phyloP scores from a whole-genome alignment of 768 basidiomycete genomes.

The Scleroderma citrinum region DNA sequence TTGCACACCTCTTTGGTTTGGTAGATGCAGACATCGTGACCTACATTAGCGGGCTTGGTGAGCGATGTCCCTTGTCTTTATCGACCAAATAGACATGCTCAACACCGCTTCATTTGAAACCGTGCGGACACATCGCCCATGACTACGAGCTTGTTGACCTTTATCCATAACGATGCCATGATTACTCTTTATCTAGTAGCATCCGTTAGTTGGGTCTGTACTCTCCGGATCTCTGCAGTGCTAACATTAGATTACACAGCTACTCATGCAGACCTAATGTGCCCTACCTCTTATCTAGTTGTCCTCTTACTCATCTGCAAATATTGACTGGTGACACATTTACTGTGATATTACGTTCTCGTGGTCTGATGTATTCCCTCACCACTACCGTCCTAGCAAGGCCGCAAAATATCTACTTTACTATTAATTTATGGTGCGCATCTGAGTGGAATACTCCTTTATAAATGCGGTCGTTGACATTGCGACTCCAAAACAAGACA shows the following conservation, averaged over 20 bases:
- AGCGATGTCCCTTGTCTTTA: neutral
- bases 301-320: neutral
- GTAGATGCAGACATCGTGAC: slow-evolving; percentile 47
- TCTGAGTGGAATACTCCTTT: too few species aligned
- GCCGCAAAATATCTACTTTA: neutral
- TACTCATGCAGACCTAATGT: slow-evolving; percentile 42
- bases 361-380: neutral
- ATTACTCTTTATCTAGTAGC: slow-evolving; percentile 26
- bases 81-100: neutral
- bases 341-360: neutral
- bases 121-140: too few species aligned
- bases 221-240: slow-evolving; percentile 63
- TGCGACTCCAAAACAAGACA: slow-evolving; percentile 52
- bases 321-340: neutral
- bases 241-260: slow-evolving; percentile 47
- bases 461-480: neutral
- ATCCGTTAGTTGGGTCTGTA: slow-evolving; percentile 62
- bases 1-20: neutral
- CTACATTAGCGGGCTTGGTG: slow-evolving; percentile 34
- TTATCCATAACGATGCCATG: too few species aligned
- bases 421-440: slow-evolving; percentile 7
- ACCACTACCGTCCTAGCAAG: neutral
- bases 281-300: slow-evolving; percentile 11
- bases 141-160: too few species aligned
- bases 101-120: neutral